phyloP scores from a whole-genome alignment of 2,329 filamentous ascomycete genomes.

The Claviceps cyperi region DNA sequence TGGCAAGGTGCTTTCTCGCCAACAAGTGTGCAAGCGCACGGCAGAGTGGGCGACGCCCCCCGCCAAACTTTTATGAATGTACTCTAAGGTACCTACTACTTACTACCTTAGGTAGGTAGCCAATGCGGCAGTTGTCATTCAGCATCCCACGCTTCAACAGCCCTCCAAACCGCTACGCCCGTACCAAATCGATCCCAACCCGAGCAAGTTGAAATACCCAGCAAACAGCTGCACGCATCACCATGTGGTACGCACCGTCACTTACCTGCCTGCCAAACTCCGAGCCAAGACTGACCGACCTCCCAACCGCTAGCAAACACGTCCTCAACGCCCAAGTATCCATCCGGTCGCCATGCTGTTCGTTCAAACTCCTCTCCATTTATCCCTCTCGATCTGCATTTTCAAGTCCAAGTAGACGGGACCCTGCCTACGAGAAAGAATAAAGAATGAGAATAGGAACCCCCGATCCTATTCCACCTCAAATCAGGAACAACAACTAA shows the following conservation, averaged over 20 bases:
- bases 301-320: slow-evolving; percentile 58
- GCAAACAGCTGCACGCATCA: neutral
- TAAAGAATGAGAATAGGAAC: neutral
- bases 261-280: neutral
- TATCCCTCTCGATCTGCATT: neutral
- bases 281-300: neutral
- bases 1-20: no score
- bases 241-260: slow-evolving; percentile 22
- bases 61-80: neutral
- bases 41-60: neutral
- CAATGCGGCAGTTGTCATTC: neutral
- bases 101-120: no score
- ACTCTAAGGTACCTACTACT: no score
- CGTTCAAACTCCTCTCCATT: slow-evolving; percentile 16
- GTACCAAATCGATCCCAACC: neutral
- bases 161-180: neutral
- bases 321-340: slow-evolving; percentile 94
- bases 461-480: neutral
- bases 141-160: neutral
- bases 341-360: slow-evolving; percentile 93
- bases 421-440: neutral
- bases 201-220: neutral
- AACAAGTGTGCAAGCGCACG: no score
- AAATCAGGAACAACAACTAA: neutral
- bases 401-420: neutral